phyloP scores from a whole-genome alignment of 1,284 basidiomycete genomes.

The Sporisorium graminicola region DNA sequence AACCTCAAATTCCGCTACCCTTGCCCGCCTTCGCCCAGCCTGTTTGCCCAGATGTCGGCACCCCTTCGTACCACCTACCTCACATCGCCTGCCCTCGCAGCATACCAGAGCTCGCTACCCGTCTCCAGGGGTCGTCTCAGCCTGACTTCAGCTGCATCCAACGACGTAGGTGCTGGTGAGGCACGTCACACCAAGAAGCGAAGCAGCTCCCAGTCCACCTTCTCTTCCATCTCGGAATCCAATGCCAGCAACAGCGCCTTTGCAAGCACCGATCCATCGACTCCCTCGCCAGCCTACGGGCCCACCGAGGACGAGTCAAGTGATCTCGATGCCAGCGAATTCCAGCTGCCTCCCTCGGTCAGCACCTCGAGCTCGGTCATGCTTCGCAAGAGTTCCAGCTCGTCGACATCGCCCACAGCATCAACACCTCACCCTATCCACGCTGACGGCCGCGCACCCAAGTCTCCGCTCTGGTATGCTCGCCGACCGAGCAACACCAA shows the following conservation, averaged over 20 bases:
- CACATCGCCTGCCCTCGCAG: slow-evolving; percentile 59
- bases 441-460: slow-evolving; percentile 36
- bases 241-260: slow-evolving; percentile 49
- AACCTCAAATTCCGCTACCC: slow-evolving; percentile 57
- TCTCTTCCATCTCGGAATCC: slow-evolving; percentile 62
- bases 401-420: slow-evolving; percentile 23
- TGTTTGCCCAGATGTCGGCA: slow-evolving; percentile 57
- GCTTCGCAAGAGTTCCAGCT: slow-evolving; percentile 45
- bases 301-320: slow-evolving; percentile 55
- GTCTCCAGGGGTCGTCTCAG: slow-evolving; percentile 35
- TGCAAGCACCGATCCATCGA: slow-evolving; percentile 53
- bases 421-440: slow-evolving; percentile 35
- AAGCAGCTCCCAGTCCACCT: slow-evolving; percentile 62
- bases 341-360: slow-evolving; percentile 59
- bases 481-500: slow-evolving; percentile 58
- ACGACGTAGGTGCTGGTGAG: slow-evolving; percentile 15
- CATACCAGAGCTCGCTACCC: slow-evolving; percentile 56
- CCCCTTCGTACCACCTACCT: slow-evolving; percentile 45
- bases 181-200: slow-evolving; percentile 40
- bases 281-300: slow-evolving; percentile 52
- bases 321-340: slow-evolving; percentile 55
- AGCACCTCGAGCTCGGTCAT: slow-evolving; percentile 51
- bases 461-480: slow-evolving; percentile 58
- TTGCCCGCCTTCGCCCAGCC: slow-evolving; percentile 59
- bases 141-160: slow-evolving; percentile 25